phyloP scores from a whole-genome alignment of 2,329 filamentous ascomycete species.

The Penicillium sp. region DNA sequence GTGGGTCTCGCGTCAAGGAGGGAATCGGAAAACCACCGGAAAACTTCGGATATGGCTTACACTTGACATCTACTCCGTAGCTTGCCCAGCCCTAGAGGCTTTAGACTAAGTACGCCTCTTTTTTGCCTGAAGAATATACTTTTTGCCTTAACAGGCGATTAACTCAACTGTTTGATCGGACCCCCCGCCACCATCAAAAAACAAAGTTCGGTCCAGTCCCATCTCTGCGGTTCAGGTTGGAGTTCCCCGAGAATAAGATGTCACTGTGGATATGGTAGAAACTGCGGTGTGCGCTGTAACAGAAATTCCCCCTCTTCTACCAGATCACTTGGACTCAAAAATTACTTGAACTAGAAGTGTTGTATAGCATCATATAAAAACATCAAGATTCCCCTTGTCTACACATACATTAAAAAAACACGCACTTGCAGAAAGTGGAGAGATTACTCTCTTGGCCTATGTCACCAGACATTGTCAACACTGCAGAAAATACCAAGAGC shows the following conservation, averaged over 20 bases:
- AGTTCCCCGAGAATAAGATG: constrained; percentile 1
- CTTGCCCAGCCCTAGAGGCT: too few relatives aligned
- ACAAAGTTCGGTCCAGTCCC: constrained; percentile 9
- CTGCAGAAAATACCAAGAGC: not conserved
- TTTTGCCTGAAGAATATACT: not conserved
- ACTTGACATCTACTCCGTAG: not conserved
- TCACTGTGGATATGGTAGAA: constrained; percentile 5
- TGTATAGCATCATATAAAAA: constrained; percentile 2
- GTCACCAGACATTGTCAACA: constrained; percentile 17
- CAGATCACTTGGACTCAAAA: not conserved
- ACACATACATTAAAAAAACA: not conserved
- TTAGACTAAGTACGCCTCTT: constrained; percentile 6
- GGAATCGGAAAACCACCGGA: constrained; percentile 4
- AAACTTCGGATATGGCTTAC: constrained; percentile 10
- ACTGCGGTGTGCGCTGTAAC: constrained; percentile 25
- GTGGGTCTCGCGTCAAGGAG: not conserved
- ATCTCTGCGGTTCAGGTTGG: constrained; percentile 2
- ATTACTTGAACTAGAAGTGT: not conserved
- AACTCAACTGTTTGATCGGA: constrained; percentile 6
- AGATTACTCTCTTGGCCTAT: constrained; percentile 25
- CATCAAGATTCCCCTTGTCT: constrained; percentile 20
- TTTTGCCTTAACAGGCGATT: constrained; percentile 6
- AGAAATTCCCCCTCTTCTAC: not conserved
- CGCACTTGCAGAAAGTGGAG: constrained; percentile 29
- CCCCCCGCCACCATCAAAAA: constrained; percentile 12